Conservation (phyloP, 805 yeast genomes). For the Candida endomychidarum region DNA sequence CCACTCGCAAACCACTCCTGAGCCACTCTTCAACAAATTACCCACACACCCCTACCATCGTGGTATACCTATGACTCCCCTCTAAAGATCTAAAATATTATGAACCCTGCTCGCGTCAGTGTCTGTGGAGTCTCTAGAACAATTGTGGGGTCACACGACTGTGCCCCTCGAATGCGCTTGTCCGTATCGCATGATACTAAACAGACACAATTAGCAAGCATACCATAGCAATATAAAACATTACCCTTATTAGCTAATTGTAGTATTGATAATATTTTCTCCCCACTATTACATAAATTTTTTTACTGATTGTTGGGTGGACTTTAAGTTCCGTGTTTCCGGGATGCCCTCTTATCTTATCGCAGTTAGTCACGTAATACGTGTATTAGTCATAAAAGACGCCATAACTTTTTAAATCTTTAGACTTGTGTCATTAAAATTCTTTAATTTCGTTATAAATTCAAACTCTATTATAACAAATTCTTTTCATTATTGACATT, state of each 20-base stretch:
- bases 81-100: too few species aligned
- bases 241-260: too few species aligned
- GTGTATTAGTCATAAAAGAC: conserved; percentile 4
- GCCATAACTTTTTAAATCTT: background rate
- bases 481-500: background rate
- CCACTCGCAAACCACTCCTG: too few species aligned
- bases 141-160: conserved; percentile 7
- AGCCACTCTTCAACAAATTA: too few species aligned
- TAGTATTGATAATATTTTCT: too few species aligned
- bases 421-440: background rate
- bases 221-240: background rate
- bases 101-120: too few species aligned
- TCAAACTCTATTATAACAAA: background rate
- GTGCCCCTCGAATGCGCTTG: conserved; percentile 7
- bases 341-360: conserved; percentile 5
- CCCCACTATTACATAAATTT: too few species aligned
- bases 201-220: conserved; percentile 4
- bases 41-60: too few species aligned
- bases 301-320: background rate
- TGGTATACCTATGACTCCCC: too few species aligned
- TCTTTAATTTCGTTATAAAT: background rate
- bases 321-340: background rate
- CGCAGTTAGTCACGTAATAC: conserved; percentile 8
- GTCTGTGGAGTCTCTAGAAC: too few species aligned
- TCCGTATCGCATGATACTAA: conserved; percentile 1